Evolutionary conservation across 1,284 basidiomycete genomes (phyloP), one percentile per base, ranked within the genome.

Genomic region (Microbotryum scabiosae): DNA sequence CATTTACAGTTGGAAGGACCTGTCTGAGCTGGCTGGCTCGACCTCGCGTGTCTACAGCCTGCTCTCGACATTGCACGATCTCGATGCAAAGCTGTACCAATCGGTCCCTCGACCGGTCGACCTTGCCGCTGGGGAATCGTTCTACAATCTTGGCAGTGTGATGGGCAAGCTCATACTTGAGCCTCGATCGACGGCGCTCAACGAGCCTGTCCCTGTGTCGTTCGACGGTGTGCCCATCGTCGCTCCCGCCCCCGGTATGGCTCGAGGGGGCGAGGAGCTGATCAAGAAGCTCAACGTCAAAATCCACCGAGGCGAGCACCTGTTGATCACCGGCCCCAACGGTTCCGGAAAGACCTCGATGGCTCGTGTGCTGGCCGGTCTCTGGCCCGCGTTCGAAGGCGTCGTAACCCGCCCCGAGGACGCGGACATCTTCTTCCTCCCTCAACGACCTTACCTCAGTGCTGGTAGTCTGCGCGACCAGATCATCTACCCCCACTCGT

Each of bases 371-470:
- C 78, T 97, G 5, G 90, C 61, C 1, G 88, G 90, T 8, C 78
- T 97, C 4, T 98, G 93, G 93, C 69, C 82, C 73, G 71, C 84
- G 70, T 75, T 78, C 67, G 72, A 74, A 60, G 75, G 79, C 23
- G 64, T 72, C 45, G 66, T 77, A 26, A 67, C 62, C 12, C 72
- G 66, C 72, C 83, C 59, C 70, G 76, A 60, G 69, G 81, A 43
- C 79, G 73, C 73, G 50, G 84, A 82, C 7, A 82, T 96, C 57
- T 87, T 96, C 72, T 88, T 96, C 68, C 81, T 98, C 2, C 94
- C 93, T 5, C 94, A 97, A 76, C 79, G 90, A 44, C 85, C 91
- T 25, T 97, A 97, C 75, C 87, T 96, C 79, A 86, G 87, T 49
- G 82, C 85, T 0, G 93, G 92, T 5, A 87, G 84, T 65, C 76